A percentile compares a stretch with the other conserved stretches of the same genome.
Conservation (phyloP, 2,329 filamentous ascomycete genomes). For the Tolypocladium inflatum region DNA sequence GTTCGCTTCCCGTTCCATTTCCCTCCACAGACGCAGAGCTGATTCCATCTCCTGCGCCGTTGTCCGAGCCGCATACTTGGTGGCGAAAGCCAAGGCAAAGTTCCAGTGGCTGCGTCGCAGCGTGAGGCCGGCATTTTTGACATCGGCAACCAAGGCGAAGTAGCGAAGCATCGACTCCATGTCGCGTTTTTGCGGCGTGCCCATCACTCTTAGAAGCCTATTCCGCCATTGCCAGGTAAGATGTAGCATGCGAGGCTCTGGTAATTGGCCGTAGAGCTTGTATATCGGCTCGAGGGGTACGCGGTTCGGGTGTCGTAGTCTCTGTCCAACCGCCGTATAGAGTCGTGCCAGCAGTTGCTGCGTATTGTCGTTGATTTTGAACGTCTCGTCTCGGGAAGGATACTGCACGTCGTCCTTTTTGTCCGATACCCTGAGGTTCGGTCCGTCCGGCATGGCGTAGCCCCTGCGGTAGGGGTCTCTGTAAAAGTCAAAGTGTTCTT, state of each 20-base stretch:
- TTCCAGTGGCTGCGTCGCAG: slow-evolving; percentile 70
- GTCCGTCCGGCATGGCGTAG: slow-evolving; percentile 41
- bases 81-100: slow-evolving; percentile 69
- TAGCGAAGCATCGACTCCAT: slow-evolving; percentile 67
- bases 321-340: slow-evolving; percentile 27
- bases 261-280: slow-evolving; percentile 37
- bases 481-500: slow-evolving; percentile 43
- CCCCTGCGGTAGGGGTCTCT: slow-evolving; percentile 44
- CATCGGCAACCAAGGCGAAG: slow-evolving; percentile 74
- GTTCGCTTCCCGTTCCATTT: slow-evolving; percentile 72
- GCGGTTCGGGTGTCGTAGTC: slow-evolving; percentile 30
- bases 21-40: slow-evolving; percentile 70
- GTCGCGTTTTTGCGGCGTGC: slow-evolving; percentile 48
- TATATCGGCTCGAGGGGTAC: slow-evolving; percentile 36
- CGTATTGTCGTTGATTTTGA: slow-evolving; percentile 23
- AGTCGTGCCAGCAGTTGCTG: slow-evolving; percentile 28
- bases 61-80: slow-evolving; percentile 54
- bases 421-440: slow-evolving; percentile 40
- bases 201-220: slow-evolving; percentile 57
- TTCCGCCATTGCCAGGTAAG: slow-evolving; percentile 46
- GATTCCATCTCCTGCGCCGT: slow-evolving; percentile 49
- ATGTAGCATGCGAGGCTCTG: slow-evolving; percentile 41
- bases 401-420: slow-evolving; percentile 36
- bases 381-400: slow-evolving; percentile 32
- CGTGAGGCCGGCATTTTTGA: slow-evolving; percentile 62